Percentiles rank a stretch among this genome's conserved stretches.
Evolutionary conservation across 2,329 filamentous ascomycete genomes (phyloP).

Genomic region (Cercospora sp.): DNA sequence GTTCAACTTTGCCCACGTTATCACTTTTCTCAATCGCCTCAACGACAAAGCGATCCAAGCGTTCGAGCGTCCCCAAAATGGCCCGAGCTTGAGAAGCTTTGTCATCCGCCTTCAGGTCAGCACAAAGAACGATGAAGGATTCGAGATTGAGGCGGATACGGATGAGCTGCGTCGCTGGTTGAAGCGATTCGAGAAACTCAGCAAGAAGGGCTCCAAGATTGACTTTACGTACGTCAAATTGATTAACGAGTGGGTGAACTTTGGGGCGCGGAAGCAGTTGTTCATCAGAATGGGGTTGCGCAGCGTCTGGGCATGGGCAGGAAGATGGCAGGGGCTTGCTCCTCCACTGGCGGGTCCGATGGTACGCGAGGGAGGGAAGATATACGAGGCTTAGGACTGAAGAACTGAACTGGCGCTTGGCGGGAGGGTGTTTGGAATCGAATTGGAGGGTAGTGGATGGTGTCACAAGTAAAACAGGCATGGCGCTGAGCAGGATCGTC

Average conservation of each 20-base stretch:
- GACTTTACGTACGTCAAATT: background rate
- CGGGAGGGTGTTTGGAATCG: background rate
- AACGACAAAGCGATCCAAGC: background rate
- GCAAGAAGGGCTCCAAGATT: background rate
- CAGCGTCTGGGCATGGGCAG: background rate
- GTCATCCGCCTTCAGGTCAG: background rate
- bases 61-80: background rate
- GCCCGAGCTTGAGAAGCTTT: background rate
- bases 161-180: background rate
- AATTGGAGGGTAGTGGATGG: background rate
- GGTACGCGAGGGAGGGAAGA: background rate
- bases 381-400: background rate
- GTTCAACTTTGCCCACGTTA: constrained; percentile 14
- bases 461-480: background rate
- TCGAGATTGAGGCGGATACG: background rate
- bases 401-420: background rate
- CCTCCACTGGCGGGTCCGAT: background rate
- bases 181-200: background rate
- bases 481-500: background rate
- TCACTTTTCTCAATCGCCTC: constrained; percentile 17
- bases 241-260: background rate
- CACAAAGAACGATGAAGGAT: background rate
- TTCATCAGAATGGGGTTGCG: background rate
- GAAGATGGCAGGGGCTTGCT: background rate
- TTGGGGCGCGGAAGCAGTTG: background rate